Percentiles rank a stretch among this genome's conserved stretches.
phyloP scores from a whole-genome alignment of 306 rosid species.

The Elaeagnus macrophylla region DNA sequence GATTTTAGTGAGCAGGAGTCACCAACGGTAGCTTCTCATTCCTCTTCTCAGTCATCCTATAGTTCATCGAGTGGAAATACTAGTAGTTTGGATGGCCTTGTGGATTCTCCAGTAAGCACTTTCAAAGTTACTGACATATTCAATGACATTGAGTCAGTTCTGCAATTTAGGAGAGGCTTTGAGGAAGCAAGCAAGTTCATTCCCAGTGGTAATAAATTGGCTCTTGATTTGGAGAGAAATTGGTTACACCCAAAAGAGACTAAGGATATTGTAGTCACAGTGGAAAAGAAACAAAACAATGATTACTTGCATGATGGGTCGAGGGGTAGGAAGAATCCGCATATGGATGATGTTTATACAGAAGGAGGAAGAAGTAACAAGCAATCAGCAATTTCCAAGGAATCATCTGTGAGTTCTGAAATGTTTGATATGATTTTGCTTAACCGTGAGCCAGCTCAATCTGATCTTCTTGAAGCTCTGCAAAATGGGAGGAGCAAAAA shows the following conservation, averaged over 20 bases:
- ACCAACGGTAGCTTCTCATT: constrained; percentile 8
- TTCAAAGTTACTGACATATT: constrained; percentile 18
- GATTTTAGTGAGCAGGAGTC: constrained; percentile 9
- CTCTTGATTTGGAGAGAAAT: constrained; percentile 14
- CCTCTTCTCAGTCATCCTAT: constrained; percentile 17
- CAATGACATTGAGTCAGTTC: constrained; percentile 16
- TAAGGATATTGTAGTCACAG: constrained; percentile 8
- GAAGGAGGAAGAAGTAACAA: constrained; percentile 27
- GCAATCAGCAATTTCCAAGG: constrained; percentile 18
- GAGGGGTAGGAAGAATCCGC: constrained; percentile 29
- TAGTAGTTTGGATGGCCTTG: constrained; percentile 16
- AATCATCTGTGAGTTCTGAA: constrained; percentile 28
- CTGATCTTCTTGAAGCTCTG: constrained; percentile 18
- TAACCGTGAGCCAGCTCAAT: constrained; percentile 13
- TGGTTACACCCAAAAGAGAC: constrained; percentile 11
- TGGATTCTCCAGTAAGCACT: constrained; percentile 28
- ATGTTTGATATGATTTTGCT: constrained; percentile 26
- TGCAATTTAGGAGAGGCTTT: constrained; percentile 28
- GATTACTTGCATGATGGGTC: constrained; percentile 7
- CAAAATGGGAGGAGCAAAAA: constrained; percentile 19
- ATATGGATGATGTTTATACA: constrained; percentile 1
- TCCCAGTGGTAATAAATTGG: constrained; percentile 19
- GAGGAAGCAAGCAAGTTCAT: constrained; percentile 33
- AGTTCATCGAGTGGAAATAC: constrained; percentile 15
- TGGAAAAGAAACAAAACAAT: constrained; percentile 11